Evolutionary conservation across 1,284 basidiomycete species (phyloP).

Genomic region (Sanguinoderma infundibulare): DNA sequence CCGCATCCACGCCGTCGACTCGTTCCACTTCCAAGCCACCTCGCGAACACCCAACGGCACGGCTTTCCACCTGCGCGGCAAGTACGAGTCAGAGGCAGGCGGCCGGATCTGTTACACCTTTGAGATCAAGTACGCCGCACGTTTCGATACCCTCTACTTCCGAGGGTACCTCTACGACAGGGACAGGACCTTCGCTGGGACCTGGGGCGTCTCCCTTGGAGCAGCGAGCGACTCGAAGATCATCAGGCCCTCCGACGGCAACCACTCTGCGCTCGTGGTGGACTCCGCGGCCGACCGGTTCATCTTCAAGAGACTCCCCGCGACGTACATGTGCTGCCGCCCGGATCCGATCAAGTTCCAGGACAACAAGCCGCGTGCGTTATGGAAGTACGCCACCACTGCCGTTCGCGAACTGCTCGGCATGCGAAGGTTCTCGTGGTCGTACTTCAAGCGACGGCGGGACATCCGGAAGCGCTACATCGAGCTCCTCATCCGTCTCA

Average conservation of each 20-base stretch:
- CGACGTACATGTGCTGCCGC: constrained; percentile 12
- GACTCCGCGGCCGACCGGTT: constrained; percentile 1
- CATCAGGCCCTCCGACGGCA: not conserved
- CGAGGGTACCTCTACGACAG: constrained; percentile 12
- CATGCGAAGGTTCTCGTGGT: constrained; percentile 5
- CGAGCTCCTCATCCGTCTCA: constrained; percentile 9
- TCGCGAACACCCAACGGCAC: constrained; percentile 9
- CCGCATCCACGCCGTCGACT: constrained; percentile 5
- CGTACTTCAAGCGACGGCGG: constrained; percentile 9
- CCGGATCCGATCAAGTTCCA: constrained; percentile 14
- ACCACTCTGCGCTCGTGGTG: not conserved
- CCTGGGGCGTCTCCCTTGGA: constrained; percentile 5
- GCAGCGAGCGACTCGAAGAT: not conserved
- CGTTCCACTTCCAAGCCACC: constrained; percentile 5
- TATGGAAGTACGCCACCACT: constrained; percentile 22
- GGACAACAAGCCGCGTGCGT: constrained; percentile 7
- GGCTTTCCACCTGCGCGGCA: constrained; percentile 3
- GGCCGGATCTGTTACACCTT: not conserved
- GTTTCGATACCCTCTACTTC: constrained; percentile 13
- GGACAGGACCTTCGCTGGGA: constrained; percentile 13
- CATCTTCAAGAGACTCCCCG: constrained; percentile 12
- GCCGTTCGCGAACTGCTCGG: constrained; percentile 9
- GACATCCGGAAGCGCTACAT: constrained; percentile 10
- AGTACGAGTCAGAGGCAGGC: not conserved
- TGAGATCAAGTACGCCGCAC: constrained; percentile 7